A percentile compares a stretch with the other conserved stretches of the same genome.
Conservation (phyloP, 176 grass and related monocot genomes). For the Tuctoria greenei region DNA sequence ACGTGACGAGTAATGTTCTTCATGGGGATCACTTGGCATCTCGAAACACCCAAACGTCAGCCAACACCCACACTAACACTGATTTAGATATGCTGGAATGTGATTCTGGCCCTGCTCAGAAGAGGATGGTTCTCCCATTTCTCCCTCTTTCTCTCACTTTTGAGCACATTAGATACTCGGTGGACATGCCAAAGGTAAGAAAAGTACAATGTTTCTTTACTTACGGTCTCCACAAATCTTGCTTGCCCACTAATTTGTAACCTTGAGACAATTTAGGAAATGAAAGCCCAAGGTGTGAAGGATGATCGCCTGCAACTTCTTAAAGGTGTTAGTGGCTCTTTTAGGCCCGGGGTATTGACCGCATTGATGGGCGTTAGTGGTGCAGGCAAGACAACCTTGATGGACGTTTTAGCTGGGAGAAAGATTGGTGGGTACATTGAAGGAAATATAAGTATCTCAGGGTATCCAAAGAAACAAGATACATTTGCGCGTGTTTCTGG, state of each 20-base stretch:
- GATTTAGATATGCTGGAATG: not conserved
- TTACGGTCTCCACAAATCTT: not conserved
- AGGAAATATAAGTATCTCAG: slow-evolving; percentile 56
- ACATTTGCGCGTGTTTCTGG: slow-evolving; percentile 58
- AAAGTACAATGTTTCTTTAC: not conserved
- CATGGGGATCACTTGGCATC: not conserved
- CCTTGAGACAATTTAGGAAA: slow-evolving; percentile 15
- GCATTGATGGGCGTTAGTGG: slow-evolving; percentile 68
- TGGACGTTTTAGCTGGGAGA: slow-evolving; percentile 68
- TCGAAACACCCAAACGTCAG: not conserved
- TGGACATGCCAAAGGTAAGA: slow-evolving; percentile 54
- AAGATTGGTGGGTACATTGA: slow-evolving; percentile 59
- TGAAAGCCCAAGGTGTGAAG: slow-evolving; percentile 44
- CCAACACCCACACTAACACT: no score
- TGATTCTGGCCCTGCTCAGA: not conserved
- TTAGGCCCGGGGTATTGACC: slow-evolving; percentile 60
- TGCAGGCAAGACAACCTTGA: slow-evolving; percentile 61
- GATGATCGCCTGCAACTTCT: slow-evolving; percentile 49
- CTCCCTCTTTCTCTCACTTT: slow-evolving; percentile 48
- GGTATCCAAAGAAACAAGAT: slow-evolving; percentile 64
- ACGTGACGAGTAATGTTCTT: not conserved
- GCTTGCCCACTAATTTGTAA: not conserved
- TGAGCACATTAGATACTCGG: slow-evolving; percentile 49
- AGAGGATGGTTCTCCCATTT: slow-evolving; percentile 40
- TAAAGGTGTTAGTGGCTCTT: slow-evolving; percentile 42